phyloP scores from a whole-genome alignment of 768 basidiomycete genomes.

The Crepidotus variabilis region DNA sequence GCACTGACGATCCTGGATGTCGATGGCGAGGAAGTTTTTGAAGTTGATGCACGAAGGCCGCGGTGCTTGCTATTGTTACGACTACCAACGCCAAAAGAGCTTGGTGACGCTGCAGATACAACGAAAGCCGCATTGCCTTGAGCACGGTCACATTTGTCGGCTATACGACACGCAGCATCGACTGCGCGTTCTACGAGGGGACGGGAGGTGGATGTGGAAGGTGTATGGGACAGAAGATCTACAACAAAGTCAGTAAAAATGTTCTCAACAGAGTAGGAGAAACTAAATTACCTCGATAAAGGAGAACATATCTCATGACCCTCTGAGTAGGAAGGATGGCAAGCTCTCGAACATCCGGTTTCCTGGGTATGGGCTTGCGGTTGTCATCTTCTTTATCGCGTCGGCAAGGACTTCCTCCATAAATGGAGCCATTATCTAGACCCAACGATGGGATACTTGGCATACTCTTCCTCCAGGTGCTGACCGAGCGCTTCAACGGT shows the following conservation, averaged over 20 bases:
- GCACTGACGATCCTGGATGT: neutral
- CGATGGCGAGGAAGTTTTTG: neutral
- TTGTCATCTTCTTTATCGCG: constrained; percentile 8
- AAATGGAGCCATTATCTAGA: constrained; percentile 8
- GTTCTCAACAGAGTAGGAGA: neutral
- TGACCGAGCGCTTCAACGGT: constrained; percentile 18
- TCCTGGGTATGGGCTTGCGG: neutral
- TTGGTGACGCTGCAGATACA: constrained; percentile 2
- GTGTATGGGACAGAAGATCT: constrained; percentile 56
- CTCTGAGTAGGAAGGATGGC: constrained; percentile 67
- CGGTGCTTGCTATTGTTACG: constrained; percentile 8
- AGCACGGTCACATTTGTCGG: constrained; percentile 22
- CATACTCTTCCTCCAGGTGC: constrained; percentile 21
- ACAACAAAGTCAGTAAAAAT: neutral
- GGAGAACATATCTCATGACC: constrained; percentile 57
- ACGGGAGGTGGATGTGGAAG: constrained; percentile 38
- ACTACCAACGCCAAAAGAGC: neutral
- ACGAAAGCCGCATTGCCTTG: constrained; percentile 24
- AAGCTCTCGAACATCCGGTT: constrained; percentile 43
- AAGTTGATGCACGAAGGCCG: neutral
- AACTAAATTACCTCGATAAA: constrained; percentile 48
- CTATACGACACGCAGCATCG: constrained; percentile 24
- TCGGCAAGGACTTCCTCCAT: constrained; percentile 4
- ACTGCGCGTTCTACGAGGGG: constrained; percentile 22
- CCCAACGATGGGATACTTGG: constrained; percentile 17